Base-by-base conservation (phyloP, 345 rosid genomes). In the Draba incana region DNA sequence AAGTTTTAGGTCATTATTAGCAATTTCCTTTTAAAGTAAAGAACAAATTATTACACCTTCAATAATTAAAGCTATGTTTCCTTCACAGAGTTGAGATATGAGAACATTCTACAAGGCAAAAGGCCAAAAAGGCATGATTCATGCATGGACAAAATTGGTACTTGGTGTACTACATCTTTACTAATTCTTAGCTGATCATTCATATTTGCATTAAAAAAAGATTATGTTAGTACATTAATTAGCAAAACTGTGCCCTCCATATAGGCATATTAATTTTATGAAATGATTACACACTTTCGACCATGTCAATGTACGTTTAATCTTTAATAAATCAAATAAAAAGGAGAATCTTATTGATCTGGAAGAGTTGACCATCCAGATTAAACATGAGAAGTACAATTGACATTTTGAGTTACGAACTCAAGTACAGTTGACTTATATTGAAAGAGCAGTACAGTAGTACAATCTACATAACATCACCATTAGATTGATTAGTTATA, bases 381-480 rank as follows among this genome's bases (percentile, higher is more conserved):
- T 27, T 31, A 20, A 25, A 46, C 15, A 45, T 10, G 1, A 38
- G 50, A 64, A 28, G 65, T 56, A 72, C 60, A 57, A 3, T 42
- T 64, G 65, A 56, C 27, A 39, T 64, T 47, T 16, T 4, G 3
- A 33, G 16, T 38, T 14, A 27, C 28, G 27, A 46, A 46, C 50
- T 3, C 23, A 37, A 64, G 59, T 72, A 72, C 76, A 64, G 53
- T 72, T 65, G 70, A 64, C 53, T 64, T 28, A 8, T 6, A 31
- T 57, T 72, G 66, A 49, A 64, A 64, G 60, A 41, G 71, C 50
- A 20, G 77, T 72, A 72, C 77, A 48, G n/a, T 48, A 57, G 77
- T 72, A 72, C 77, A 57, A 64, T n/a, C 59, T 25, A 28, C 69
- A 51, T 23, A 13, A 70, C 61, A 51, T 23, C 20, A 70, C 61